Evolutionary conservation across 768 basidiomycete species (phyloP).

Genomic region (Russula lepida): DNA sequence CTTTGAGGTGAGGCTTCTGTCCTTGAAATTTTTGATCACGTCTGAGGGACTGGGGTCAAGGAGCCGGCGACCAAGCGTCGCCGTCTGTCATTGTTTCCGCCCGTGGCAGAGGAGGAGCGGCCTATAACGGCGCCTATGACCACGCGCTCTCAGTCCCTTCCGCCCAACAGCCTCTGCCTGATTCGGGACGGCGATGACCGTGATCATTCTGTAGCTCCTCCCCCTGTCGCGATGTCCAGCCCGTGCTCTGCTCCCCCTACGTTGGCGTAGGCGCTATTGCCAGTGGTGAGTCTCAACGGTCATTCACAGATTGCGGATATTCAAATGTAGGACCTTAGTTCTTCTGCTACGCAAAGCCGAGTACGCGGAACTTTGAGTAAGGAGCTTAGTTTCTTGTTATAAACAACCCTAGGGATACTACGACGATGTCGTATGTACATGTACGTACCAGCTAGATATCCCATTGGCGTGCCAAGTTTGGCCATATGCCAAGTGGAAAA

Average conservation of each 20-base stretch:
- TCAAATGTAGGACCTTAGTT: background rate
- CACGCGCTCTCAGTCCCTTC: conserved; percentile 14
- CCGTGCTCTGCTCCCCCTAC: conserved; percentile 15
- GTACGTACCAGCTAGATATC: conserved; percentile 11
- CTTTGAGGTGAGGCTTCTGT: conserved; percentile 14
- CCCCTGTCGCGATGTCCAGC: conserved; percentile 4
- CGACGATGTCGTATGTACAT: conserved; percentile 3
- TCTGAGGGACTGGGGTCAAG: conserved; percentile 18
- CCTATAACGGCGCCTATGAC: background rate
- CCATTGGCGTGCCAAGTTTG: background rate
- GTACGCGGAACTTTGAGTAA: background rate
- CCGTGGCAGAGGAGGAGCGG: conserved; percentile 7
- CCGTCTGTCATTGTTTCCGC: conserved; percentile 11
- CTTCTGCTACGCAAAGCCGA: background rate
- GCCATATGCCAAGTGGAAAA: conserved; percentile 1
- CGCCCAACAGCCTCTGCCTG: conserved; percentile 8
- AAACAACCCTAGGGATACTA: background rate
- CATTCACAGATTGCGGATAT: background rate
- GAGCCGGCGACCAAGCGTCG: conserved; percentile 23
- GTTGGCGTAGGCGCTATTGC: conserved; percentile 1
- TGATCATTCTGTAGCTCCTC: background rate
- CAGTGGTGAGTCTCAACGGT: background rate
- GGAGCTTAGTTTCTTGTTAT: background rate
- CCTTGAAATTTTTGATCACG: background rate
- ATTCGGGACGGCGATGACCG: conserved; percentile 9